Conservation (phyloP, 2,329 filamentous ascomycete species). For the Pleurostoma richardsiae region DNA sequence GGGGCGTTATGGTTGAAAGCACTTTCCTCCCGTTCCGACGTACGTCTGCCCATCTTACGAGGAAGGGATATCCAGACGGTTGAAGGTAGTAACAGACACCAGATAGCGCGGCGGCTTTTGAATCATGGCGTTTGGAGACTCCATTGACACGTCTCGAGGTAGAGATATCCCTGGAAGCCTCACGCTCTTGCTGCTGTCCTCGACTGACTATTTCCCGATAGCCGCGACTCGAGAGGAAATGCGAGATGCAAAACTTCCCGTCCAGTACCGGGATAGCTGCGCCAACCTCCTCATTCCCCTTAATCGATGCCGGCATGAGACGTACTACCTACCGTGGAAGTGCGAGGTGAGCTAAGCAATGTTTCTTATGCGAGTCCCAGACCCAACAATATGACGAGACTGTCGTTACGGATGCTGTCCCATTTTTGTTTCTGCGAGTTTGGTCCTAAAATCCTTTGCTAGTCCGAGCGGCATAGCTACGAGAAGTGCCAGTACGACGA, state of each 20-base stretch:
- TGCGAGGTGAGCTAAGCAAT: constrained; percentile 66
- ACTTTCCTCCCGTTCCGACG: too few relatives aligned
- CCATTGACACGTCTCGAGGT: too few relatives aligned
- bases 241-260: constrained; percentile 81
- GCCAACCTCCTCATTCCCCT: constrained; percentile 91
- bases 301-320: constrained; percentile 88
- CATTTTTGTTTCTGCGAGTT: background rate
- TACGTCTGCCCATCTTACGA: too few relatives aligned
- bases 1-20: too few relatives aligned
- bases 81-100: too few relatives aligned
- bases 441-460: constrained; percentile 9
- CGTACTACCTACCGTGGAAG: constrained; percentile 96
- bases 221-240: constrained; percentile 86
- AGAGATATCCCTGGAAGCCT: too few relatives aligned
- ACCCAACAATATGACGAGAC: background rate
- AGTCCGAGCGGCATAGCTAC: constrained; percentile 96
- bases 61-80: too few relatives aligned
- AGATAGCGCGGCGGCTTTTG: too few relatives aligned
- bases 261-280: constrained; percentile 93
- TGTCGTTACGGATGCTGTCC: too few relatives aligned
- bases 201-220: constrained; percentile 24
- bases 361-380: background rate
- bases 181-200: background rate
- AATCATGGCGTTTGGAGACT: too few relatives aligned
- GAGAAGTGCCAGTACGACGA: constrained; percentile 99